A percentile compares a stretch with the other conserved stretches of the same genome.
Conservation (phyloP, 2,329 filamentous ascomycete genomes). For the Nothophaeocryptopus gaeumannii region DNA sequence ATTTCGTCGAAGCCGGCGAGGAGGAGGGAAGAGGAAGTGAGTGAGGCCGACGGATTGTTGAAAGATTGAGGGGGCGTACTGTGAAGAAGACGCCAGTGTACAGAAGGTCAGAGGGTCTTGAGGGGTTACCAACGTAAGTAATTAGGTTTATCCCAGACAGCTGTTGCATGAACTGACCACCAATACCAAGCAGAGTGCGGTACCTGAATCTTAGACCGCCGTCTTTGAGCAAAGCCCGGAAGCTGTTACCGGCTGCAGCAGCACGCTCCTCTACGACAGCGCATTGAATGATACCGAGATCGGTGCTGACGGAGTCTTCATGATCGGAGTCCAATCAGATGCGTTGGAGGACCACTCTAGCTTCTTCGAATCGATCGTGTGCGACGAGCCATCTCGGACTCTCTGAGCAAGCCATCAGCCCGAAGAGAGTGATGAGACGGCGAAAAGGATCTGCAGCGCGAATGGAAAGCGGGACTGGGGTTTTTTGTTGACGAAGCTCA, state of each 20-base stretch:
- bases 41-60: conserved; percentile 50
- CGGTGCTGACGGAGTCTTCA: conserved; percentile 21
- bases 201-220: conserved; percentile 44
- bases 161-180: conserved; percentile 49
- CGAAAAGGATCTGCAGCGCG: conserved; percentile 46
- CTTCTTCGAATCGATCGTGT: conserved; percentile 28
- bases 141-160: conserved; percentile 34
- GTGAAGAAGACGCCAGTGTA: conserved; percentile 22
- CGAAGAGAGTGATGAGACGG: conserved; percentile 26
- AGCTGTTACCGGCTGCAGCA: conserved; percentile 32
- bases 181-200: conserved; percentile 42
- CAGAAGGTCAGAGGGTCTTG: conserved; percentile 1
- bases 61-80: conserved; percentile 42
- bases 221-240: conserved; percentile 42
- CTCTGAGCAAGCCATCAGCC: conserved; percentile 40
- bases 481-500: conserved; percentile 31
- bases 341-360: conserved; percentile 30
- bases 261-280: conserved; percentile 43
- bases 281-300: conserved; percentile 40
- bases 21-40: conserved; percentile 42
- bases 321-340: conserved; percentile 31
- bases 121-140: neutral
- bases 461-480: conserved; percentile 43
- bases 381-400: conserved; percentile 35
- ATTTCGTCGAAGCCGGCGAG: conserved; percentile 51